Base-by-base conservation (phyloP, 257 asterid species). In the Apocynum venetum region DNA sequence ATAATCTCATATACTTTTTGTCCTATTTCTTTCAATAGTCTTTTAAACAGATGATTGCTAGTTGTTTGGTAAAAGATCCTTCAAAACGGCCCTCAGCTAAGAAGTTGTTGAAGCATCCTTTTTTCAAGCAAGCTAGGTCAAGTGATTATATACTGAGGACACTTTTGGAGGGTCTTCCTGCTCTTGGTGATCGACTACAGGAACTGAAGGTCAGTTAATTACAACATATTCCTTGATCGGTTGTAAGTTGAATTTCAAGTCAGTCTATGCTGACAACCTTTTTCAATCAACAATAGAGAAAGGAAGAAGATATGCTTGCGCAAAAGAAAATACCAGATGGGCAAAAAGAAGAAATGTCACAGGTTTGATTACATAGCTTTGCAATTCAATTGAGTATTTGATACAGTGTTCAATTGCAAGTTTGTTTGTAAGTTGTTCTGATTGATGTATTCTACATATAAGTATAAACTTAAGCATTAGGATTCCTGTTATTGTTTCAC, bases 41-140 rank as follows among this genome's bases (percentile, higher is more conserved):
- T 67, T 96, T 91, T 82, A 93, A 90, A 91, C 95, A 96, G 88
- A 96, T 96, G 98, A 93, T 86, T 82, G 98, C 96, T 78, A 91
- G 96, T 83, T 96, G 99, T 83, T 89, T 96, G 89, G 98, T 93
- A 77, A 96, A 96, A 90, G 99, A 96, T 86, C 98, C 98, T 86
- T 83, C 89, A 67, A 93, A 91, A 89, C 89, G 99, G 75, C 98
- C 99, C 72, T 85, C 98, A 70, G 97, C 99, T 41, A 93, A 88
- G 70, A 91, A 84, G 86, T 83, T 96, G 86, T 82, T 93, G 79
- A 96, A 87, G 84, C 97, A 96, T 84, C 77, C 93, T n/a, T 93
- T 96, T 81, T 96, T 93, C 87, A 96, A 90, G 91, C 95, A 96
- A 93, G 98, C 94, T 61, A 89, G 97, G 85, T 90, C 99, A 77